Evolutionary conservation across 306 rosid genomes (phyloP).

Genomic region (Gastrolobium bilobum): DNA sequence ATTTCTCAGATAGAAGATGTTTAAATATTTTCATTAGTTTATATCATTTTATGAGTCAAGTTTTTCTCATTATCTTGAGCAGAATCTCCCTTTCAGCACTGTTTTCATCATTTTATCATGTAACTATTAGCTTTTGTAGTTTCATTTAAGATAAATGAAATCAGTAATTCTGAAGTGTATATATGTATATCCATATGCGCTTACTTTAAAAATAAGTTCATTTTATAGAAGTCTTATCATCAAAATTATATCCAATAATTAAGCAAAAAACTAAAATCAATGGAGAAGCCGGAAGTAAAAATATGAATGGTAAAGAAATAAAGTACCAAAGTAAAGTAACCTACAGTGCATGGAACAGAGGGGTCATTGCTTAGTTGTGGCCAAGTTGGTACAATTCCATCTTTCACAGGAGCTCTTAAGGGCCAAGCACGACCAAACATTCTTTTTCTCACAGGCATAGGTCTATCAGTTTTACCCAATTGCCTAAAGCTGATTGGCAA

Average conservation of each 20-base stretch:
- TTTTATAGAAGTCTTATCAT: neutral
- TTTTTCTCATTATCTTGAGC: neutral
- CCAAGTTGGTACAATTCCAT: constrained; percentile 82
- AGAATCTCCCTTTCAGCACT: neutral
- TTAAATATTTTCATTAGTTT: neutral
- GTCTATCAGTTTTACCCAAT: constrained; percentile 70
- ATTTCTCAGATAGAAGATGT: neutral
- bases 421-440: constrained; percentile 97
- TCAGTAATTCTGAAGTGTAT: neutral
- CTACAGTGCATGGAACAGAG: constrained; percentile 71
- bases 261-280: neutral
- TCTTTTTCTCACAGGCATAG: constrained; percentile 75
- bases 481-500: constrained; percentile 66
- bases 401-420: constrained; percentile 66
- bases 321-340: constrained; percentile 47
- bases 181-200: neutral
- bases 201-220: no score
- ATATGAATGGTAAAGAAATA: neutral
- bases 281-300: neutral
- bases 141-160: neutral
- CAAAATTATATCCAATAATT: neutral
- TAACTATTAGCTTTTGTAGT: neutral
- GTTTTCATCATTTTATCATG: neutral
- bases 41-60: neutral
- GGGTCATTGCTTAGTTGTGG: constrained; percentile 56